Conservation (phyloP, 2,329 filamentous ascomycete species). For the Sarocladiaceae sp. region DNA sequence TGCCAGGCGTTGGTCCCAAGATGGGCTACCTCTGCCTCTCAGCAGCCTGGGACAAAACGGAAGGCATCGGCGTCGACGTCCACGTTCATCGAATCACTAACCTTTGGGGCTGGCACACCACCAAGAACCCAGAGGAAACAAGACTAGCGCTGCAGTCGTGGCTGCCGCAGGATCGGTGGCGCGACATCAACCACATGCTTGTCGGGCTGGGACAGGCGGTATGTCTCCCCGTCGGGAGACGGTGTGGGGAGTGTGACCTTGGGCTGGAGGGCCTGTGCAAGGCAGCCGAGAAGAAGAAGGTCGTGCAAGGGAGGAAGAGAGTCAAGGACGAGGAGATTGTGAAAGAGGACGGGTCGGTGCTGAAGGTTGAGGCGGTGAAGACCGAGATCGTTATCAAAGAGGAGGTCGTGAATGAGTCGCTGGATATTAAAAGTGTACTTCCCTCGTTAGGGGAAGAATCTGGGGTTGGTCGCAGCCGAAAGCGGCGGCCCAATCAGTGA, state of each 20-base stretch:
- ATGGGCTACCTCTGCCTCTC: constrained; percentile 90
- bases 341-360: constrained; percentile 15
- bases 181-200: constrained; percentile 85
- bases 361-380: constrained; percentile 20
- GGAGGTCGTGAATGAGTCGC: constrained; percentile 21
- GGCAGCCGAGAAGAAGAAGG: constrained; percentile 63
- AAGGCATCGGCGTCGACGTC: constrained; percentile 89
- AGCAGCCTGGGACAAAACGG: constrained; percentile 58
- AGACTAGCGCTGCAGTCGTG: constrained; percentile 70
- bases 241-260: constrained; percentile 82
- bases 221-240: constrained; percentile 73
- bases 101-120: constrained; percentile 87
- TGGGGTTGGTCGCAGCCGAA: background rate
- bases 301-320: constrained; percentile 49
- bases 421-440: background rate
- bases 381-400: constrained; percentile 24
- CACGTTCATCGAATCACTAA: constrained; percentile 95
- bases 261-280: constrained; percentile 73
- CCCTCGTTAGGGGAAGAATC: background rate
- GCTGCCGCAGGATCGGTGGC: constrained; percentile 82
- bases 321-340: constrained; percentile 24
- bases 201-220: constrained; percentile 87
- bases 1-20: constrained; percentile 89
- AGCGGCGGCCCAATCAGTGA: constrained; percentile 2
- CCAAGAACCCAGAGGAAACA: constrained; percentile 78